Conservation (phyloP, 2,329 filamentous ascomycete genomes). For the Zalaria sp. region DNA sequence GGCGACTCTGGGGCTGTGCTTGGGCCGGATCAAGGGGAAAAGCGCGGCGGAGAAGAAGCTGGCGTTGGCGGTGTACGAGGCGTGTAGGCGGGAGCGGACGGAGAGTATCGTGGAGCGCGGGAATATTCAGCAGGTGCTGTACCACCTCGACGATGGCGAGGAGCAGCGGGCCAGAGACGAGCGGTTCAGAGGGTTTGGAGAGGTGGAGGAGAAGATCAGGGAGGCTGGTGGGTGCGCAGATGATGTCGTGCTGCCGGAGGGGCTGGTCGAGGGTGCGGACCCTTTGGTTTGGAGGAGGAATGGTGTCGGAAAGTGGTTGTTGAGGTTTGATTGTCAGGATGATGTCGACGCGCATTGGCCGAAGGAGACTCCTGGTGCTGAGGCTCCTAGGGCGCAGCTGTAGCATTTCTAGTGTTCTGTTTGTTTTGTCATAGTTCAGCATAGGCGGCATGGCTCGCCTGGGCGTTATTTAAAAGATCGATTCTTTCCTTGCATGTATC, state of each 20-base stretch:
- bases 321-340: constrained; percentile 3
- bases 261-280: not conserved
- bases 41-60: constrained; percentile 23
- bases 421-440: no score
- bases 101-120: constrained; percentile 46
- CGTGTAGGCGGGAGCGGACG: constrained; percentile 42
- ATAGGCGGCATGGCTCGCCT: no score
- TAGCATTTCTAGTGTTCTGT: not conserved
- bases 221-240: not conserved
- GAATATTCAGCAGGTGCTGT: constrained; percentile 47
- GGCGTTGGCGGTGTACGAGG: constrained; percentile 37
- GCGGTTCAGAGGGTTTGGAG: not conserved
- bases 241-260: not conserved
- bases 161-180: constrained; percentile 30
- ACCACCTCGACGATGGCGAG: constrained; percentile 45
- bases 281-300: constrained; percentile 4
- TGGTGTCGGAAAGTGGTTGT: constrained; percentile 4
- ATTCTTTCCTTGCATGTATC: no score
- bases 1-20: constrained; percentile 41
- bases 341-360: constrained; percentile 2
- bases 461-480: no score
- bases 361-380: not conserved
- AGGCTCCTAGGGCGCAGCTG: not conserved
- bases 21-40: constrained; percentile 32
- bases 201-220: not conserved